Conservation (phyloP, 345 rosid genomes). For the Aethionema arabicum region DNA sequence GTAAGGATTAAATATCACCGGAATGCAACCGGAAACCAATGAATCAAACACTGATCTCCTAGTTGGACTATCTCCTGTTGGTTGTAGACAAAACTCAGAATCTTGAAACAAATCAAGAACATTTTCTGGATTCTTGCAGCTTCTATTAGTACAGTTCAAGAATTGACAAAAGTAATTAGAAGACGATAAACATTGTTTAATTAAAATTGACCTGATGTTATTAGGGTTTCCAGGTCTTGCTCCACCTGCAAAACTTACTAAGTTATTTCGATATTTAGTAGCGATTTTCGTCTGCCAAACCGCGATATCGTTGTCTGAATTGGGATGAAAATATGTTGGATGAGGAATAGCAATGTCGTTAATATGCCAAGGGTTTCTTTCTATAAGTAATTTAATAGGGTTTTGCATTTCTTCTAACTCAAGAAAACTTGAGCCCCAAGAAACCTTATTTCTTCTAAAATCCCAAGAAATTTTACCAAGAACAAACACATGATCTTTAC, state of each 20-base stretch:
- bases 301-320: conserved; percentile 50
- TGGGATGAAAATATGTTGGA: conserved; percentile 75
- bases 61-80: conserved; percentile 75
- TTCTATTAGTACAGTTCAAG: conserved; percentile 44
- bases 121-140: conserved; percentile 47
- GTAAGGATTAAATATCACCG: conserved; percentile 68
- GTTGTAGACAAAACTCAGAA: conserved; percentile 79
- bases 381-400: conserved; percentile 67
- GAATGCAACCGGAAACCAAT: conserved; percentile 75
- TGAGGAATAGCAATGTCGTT: conserved; percentile 79
- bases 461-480: conserved; percentile 86
- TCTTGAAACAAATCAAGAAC: conserved; percentile 47
- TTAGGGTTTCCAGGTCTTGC: conserved; percentile 47
- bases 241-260: conserved; percentile 55
- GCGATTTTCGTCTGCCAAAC: conserved; percentile 57
- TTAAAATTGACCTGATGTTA: conserved; percentile 53
- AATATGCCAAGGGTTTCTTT: conserved; percentile 72
- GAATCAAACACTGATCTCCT: conserved; percentile 77
- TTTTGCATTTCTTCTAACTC: conserved; percentile 64
- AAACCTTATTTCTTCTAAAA: conserved; percentile 55
- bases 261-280: conserved; percentile 38
- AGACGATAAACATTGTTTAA: conserved; percentile 44
- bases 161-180: conserved; percentile 37
- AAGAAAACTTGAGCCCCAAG: conserved; percentile 70
- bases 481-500: conserved; percentile 73